phyloP scores from a whole-genome alignment of 805 yeast species.

The Zygotorulaspora florentina region DNA sequence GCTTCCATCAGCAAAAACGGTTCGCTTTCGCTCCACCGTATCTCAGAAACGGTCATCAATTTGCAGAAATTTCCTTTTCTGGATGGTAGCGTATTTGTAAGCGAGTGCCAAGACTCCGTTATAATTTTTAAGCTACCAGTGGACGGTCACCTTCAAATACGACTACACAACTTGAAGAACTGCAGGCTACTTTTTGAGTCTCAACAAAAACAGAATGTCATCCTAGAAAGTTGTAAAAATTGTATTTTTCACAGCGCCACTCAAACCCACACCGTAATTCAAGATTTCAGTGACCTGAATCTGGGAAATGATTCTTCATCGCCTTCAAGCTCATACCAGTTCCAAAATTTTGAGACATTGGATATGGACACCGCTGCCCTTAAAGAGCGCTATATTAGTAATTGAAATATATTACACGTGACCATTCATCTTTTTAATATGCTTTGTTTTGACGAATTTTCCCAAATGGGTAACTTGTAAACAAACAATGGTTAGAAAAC shows the following conservation, averaged over 20 bases:
- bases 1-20: constrained; percentile 7
- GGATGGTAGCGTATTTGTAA: constrained; percentile 26
- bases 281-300: constrained; percentile 24
- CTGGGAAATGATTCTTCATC: neutral
- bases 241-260: constrained; percentile 22
- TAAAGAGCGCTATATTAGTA: neutral
- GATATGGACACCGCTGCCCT: neutral
- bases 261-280: constrained; percentile 14
- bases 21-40: constrained; percentile 18
- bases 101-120: constrained; percentile 16
- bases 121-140: constrained; percentile 13
- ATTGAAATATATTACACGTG: neutral
- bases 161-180: constrained; percentile 22
- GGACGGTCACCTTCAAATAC: constrained; percentile 22
- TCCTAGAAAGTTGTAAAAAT: constrained; percentile 25
- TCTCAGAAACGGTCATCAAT: constrained; percentile 13
- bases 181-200: constrained; percentile 23
- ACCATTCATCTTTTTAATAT: neutral
- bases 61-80: constrained; percentile 18
- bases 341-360: constrained; percentile 4
- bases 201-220: constrained; percentile 18
- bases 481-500: neutral
- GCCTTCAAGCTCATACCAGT: constrained; percentile 1
- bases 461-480: neutral
- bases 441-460: neutral